Evolutionary conservation across 345 rosid genomes (phyloP), one percentile per base, ranked within the genome.

Genomic region (Hevea brasiliensis): DNA sequence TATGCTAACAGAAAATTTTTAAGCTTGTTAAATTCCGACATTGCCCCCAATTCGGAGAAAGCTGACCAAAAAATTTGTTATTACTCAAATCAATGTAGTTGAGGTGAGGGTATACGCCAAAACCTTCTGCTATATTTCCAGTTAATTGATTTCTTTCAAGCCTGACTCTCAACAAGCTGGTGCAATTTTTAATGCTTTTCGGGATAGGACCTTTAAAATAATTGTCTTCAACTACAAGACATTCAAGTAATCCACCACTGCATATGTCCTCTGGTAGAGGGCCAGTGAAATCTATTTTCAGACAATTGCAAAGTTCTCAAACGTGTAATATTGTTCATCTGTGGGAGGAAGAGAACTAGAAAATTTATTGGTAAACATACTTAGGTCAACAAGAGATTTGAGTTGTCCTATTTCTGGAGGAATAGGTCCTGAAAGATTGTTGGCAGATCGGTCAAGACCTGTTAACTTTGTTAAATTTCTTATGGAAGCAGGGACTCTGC

Each of bases 381-480:
- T 3, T 14, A 59, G 1, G 15, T 59, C 63, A 29, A 59, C 26
- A 27, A 59, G 29, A 18, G 63, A 29, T 21, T 56, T 6, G 5
- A 59, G 63, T 59, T 29, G 14, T 59, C 63, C 63, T 11, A 70
- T 44, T 13, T 57, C 40, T 24, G 41, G 26, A 10, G 65, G 74
- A 27, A 70, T 23, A 3, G 45, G 1, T 5, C 74, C 74, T 23
- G 6, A 41, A n/a, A 69, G 32, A 20, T 1, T 21, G 24, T 69
- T 69, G 1, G 12, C 0, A 0, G 1, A 5, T 20, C 55, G 23
- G 29, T 17, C 0, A 13, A 69, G 35, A 1, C 1, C 0, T 0
- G 1, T 0, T 2, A 55, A 23, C 1, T 7, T 23, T 24, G 4
- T 56, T 21, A 69, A 56, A 15, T 69, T 69, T 1, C 37, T 29